Percentiles rank a stretch among this genome's conserved stretches.
Conservation (phyloP, 1,284 basidiomycete species). For the Trametes polyzona region DNA sequence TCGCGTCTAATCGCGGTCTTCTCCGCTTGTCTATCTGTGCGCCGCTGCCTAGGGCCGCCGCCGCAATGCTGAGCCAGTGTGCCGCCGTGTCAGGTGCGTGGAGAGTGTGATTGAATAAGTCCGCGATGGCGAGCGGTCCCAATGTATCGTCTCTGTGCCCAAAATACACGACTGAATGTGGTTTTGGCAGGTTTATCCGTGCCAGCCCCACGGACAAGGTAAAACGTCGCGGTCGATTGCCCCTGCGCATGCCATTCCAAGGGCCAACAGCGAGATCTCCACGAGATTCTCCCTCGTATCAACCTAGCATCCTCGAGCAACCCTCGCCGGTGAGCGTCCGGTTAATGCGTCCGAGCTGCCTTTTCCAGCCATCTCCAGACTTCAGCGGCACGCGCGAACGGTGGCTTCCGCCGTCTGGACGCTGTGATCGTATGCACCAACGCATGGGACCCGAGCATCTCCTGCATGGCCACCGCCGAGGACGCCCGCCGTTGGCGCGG, state of each 20-base stretch:
- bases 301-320: constrained; percentile 6
- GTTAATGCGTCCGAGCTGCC: constrained; percentile 12
- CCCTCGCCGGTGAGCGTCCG: constrained; percentile 17
- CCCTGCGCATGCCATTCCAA: constrained; percentile 20
- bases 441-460: neutral
- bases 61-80: constrained; percentile 2
- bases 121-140: neutral
- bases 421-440: constrained; percentile 6
- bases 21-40: constrained; percentile 7
- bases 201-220: constrained; percentile 27
- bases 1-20: constrained; percentile 12
- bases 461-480: constrained; percentile 13
- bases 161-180: constrained; percentile 17
- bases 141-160: neutral
- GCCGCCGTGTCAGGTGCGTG: constrained; percentile 1
- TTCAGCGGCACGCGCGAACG: constrained; percentile 15
- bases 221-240: constrained; percentile 31
- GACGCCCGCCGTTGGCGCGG: constrained; percentile 1
- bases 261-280: constrained; percentile 25
- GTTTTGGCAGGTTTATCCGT: constrained; percentile 33
- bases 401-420: constrained; percentile 14
- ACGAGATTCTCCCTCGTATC: constrained; percentile 26
- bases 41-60: constrained; percentile 8
- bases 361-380: constrained; percentile 14
- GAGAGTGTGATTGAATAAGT: constrained; percentile 7